These are phyloP conservation scores for Backusella parvicylindrica DNA, from an alignment of 192 early-diverging fungal genomes.

Conservation along the genomic window DNA sequence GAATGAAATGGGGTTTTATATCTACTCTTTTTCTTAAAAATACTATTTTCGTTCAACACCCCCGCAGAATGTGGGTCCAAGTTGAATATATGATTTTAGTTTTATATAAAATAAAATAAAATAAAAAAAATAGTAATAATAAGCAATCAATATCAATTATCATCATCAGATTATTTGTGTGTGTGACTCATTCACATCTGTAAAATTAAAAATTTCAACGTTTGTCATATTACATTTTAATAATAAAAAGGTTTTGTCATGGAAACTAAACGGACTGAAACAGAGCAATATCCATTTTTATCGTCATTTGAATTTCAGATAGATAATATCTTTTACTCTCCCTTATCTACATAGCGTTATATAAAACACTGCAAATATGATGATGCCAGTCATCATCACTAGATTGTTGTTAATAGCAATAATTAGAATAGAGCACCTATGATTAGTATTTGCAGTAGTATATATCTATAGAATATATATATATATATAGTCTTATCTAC, in stretches of 20 bases:
- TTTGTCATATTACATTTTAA: not conserved
- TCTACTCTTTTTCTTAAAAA: not conserved
- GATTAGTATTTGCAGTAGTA: not conserved
- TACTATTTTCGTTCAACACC: not conserved
- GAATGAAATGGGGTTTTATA: not conserved
- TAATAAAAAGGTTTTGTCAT: not conserved
- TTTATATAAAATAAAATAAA: not conserved
- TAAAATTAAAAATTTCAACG: not conserved
- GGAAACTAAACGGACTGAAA: not conserved
- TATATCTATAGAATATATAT: not conserved
- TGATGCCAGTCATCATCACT: not conserved
- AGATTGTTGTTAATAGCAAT: not conserved
- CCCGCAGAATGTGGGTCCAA: not conserved
- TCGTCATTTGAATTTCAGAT: not conserved
- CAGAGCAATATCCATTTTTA: not conserved
- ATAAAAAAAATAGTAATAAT: not conserved
- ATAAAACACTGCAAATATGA: not conserved
- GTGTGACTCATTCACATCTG: not conserved
- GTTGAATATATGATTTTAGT: not conserved
- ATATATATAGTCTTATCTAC: not conserved
- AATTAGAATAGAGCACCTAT: too few relatives aligned
- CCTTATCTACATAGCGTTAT: not conserved
- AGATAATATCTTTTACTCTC: not conserved
- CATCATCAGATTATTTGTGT: not conserved
- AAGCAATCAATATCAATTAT: not conserved